Conservation (phyloP, 352 stramenopile genomes). For the Detonula confervacea region DNA sequence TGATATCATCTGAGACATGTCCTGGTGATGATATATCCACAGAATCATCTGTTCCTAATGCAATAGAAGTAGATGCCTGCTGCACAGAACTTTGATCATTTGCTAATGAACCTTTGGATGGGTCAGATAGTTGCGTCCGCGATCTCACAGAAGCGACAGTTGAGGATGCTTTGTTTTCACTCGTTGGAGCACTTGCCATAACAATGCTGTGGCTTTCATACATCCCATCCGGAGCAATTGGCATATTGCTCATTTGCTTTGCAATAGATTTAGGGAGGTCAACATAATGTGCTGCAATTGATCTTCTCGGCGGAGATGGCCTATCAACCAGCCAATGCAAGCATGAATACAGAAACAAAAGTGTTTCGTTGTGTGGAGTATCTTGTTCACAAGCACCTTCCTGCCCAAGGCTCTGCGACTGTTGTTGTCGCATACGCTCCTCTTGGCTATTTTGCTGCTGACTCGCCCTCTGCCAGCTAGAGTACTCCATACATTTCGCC, state of each 20-base stretch:
- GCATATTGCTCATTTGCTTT: conserved; percentile 56
- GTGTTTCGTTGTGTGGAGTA: conserved; percentile 35
- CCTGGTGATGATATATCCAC: conserved; percentile 44
- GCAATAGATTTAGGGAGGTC: conserved; percentile 64
- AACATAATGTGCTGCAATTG: conserved; percentile 68
- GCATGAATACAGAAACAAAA: conserved; percentile 53
- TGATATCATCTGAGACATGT: conserved; percentile 30
- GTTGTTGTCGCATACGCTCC: conserved; percentile 20
- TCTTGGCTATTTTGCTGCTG: conserved; percentile 30
- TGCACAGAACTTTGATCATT: not conserved
- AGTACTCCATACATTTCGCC: conserved; percentile 50
- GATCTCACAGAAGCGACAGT: not conserved
- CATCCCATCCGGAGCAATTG: conserved; percentile 73
- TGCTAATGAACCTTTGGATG: not conserved
- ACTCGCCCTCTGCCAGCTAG: conserved; percentile 33
- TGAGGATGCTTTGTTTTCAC: conserved; percentile 10
- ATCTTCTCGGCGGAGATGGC: conserved; percentile 61
- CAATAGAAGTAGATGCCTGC: conserved; percentile 20
- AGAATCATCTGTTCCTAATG: conserved; percentile 55
- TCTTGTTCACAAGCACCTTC: not conserved
- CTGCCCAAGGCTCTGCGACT: conserved; percentile 20
- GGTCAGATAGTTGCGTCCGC: not conserved
- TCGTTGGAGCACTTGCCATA: conserved; percentile 42
- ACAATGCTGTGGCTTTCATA: conserved; percentile 77
- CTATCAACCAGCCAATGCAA: conserved; percentile 69